Conservation (phyloP, 768 basidiomycete genomes). For the Boletus eberwhitei region DNA sequence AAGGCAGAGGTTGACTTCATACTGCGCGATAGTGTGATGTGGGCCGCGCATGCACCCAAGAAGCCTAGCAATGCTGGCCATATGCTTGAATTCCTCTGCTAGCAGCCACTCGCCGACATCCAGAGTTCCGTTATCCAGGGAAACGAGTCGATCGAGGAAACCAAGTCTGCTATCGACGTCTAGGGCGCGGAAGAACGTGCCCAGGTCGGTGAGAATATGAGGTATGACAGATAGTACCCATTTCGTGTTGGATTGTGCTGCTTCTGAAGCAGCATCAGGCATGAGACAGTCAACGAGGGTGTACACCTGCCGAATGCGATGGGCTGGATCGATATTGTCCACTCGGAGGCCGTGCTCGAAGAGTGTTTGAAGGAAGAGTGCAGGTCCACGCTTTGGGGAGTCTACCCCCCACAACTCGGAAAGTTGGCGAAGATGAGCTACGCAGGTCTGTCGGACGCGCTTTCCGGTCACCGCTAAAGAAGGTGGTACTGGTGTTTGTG, state of each 20-base stretch:
- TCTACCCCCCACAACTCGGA: constrained; percentile 28
- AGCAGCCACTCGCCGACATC: constrained; percentile 57
- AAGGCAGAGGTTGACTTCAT: constrained; percentile 49
- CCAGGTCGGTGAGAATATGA: constrained; percentile 51
- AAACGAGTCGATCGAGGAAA: constrained; percentile 52
- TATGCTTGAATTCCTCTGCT: constrained; percentile 56
- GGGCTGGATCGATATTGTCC: constrained; percentile 50
- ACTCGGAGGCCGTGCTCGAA: constrained; percentile 45
- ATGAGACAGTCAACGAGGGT: constrained; percentile 56
- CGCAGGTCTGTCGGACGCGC: constrained; percentile 49
- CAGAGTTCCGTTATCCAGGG: constrained; percentile 43
- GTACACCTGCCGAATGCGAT: constrained; percentile 54
- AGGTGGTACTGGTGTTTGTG: constrained; percentile 34
- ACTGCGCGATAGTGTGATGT: constrained; percentile 39
- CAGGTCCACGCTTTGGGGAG: constrained; percentile 38
- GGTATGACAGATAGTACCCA: constrained; percentile 61
- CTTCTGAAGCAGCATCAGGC: constrained; percentile 33
- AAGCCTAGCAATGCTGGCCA: constrained; percentile 38
- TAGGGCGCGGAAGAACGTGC: constrained; percentile 52
- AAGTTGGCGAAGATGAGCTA: constrained; percentile 45
- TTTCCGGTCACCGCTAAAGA: constrained; percentile 24
- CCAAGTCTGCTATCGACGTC: constrained; percentile 53
- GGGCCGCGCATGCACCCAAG: constrained; percentile 35
- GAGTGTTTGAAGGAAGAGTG: constrained; percentile 53
- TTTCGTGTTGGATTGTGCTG: constrained; percentile 32